Conservation (phyloP, 192 early-diverging fungal species). For the Coemansia aciculifera region DNA sequence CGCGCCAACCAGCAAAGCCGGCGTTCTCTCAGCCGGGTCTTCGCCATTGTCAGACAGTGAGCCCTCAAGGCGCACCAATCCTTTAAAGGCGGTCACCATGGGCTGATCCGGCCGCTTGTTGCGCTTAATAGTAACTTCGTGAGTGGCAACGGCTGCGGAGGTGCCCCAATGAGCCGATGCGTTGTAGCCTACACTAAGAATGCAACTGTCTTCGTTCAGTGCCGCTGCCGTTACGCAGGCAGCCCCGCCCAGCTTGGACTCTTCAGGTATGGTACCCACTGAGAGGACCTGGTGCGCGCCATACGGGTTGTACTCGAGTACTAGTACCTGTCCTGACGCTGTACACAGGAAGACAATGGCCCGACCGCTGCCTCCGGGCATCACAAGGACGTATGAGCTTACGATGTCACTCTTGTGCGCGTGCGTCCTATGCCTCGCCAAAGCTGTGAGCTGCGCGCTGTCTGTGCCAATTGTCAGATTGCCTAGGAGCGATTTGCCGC, state of each 20-base stretch:
- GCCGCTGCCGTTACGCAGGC: conserved; percentile 12
- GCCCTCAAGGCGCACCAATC: conserved; percentile 4
- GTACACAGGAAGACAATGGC: conserved; percentile 27
- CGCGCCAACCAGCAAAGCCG: not conserved
- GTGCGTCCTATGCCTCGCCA: conserved; percentile 14
- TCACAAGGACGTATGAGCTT: conserved; percentile 2
- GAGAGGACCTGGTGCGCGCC: conserved; percentile 11
- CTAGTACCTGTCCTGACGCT: conserved; percentile 25
- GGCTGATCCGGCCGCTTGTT: not conserved
- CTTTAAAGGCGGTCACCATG: not conserved
- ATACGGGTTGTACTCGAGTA: conserved; percentile 38
- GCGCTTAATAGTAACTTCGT: conserved; percentile 10
- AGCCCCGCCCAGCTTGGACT: conserved; percentile 18
- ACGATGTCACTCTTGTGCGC: conserved; percentile 21
- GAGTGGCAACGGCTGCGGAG: conserved; percentile 12
- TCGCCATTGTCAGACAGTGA: not conserved
- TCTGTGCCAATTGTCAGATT: conserved; percentile 25
- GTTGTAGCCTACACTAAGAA: conserved; percentile 31
- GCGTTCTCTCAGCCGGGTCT: not conserved
- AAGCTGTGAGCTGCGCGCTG: conserved; percentile 29
- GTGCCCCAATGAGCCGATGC: not conserved
- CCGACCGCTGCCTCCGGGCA: conserved; percentile 19
- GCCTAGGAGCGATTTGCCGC: conserved; percentile 28
- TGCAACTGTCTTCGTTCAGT: conserved; percentile 5
- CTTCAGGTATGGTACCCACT: conserved; percentile 6